Base-by-base conservation (phyloP, 805 yeast species). In the Wickerhamomyces chambardii region DNA sequence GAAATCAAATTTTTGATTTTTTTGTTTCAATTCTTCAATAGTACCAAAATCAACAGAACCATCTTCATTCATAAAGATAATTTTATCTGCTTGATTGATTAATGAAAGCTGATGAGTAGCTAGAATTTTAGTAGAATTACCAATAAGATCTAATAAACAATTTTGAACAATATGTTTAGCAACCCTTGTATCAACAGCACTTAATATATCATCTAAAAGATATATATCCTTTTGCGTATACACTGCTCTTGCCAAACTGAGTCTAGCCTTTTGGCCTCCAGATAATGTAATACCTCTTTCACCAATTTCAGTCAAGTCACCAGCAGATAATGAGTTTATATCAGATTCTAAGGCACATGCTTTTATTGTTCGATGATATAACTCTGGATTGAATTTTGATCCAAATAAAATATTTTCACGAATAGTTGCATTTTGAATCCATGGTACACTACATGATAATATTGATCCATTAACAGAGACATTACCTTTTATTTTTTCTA, bases 241-340 rank as follows among this genome's bases (percentile, higher is more conserved):
- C 2, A 79, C 81, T 1, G 87, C 78, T 51, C 89, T 65, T 6
- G 89, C 89, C 39, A 81, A 58, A 44, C 73, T 68, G 35, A 81
- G 64, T 48, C 90, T 65, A 0, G 87, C 86, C 59, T 82, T 81
- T 48, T 81, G 90, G 29, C 90, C 90, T 32, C 90, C 90, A 15
- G 85, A 77, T 18, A 81, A 58, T 0, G 86, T 79, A 39, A 81
- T 73, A 44, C 90, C 90, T 49, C 80, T 64, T 51, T 81, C 89
- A 36, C 90, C 90, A 41, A 81, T 78, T 50, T 78, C 79, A 1
- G 87, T 78, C 27, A 57, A 43, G 45, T 82, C 87, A 21, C 86
- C 86, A 35, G 74, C 83, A 11, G 81, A 74, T 32, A 81, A 58
- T 36, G 68, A 65, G 4, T 68, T 68, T 41, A 81, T 59, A 51